phyloP scores from a whole-genome alignment of 73 alveolate species.

The Paramecium pentaurelia region DNA sequence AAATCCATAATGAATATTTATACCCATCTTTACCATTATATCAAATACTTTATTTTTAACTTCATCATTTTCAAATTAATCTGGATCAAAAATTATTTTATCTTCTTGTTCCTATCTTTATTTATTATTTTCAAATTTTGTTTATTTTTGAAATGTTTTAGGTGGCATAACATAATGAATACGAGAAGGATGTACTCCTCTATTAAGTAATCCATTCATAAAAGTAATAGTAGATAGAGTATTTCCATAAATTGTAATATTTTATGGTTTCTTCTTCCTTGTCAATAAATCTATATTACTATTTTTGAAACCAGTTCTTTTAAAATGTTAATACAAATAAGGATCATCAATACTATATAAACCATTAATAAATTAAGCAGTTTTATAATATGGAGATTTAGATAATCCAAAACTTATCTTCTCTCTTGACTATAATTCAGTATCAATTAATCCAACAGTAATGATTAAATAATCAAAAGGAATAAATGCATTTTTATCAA shows the following conservation, averaged over 20 bases:
- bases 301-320: constrained; percentile 67
- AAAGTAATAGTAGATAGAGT: constrained; percentile 87
- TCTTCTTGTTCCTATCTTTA: not conserved
- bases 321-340: constrained; percentile 78
- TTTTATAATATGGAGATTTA: constrained; percentile 70
- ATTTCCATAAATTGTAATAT: constrained; percentile 89
- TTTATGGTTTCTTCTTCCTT: constrained; percentile 78
- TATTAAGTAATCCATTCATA: constrained; percentile 88
- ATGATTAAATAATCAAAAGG: constrained; percentile 92
- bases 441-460: constrained; percentile 96
- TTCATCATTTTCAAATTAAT: constrained; percentile 75
- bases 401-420: constrained; percentile 74
- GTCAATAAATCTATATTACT: constrained; percentile 73
- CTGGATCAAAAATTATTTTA: constrained; percentile 65
- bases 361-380: constrained; percentile 70
- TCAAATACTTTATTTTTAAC: constrained; percentile 71
- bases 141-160: not conserved
- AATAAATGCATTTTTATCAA: constrained; percentile 91
- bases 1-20: constrained; percentile 43
- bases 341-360: constrained; percentile 86
- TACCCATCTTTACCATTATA: constrained; percentile 53
- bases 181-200: constrained; percentile 91
- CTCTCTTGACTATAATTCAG: constrained; percentile 70
- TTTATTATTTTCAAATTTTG: not conserved
- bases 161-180: constrained; percentile 91